Evolutionary conservation across 208 protist species (phyloP).

Genomic region (Trypanosoma boissoni): DNA sequence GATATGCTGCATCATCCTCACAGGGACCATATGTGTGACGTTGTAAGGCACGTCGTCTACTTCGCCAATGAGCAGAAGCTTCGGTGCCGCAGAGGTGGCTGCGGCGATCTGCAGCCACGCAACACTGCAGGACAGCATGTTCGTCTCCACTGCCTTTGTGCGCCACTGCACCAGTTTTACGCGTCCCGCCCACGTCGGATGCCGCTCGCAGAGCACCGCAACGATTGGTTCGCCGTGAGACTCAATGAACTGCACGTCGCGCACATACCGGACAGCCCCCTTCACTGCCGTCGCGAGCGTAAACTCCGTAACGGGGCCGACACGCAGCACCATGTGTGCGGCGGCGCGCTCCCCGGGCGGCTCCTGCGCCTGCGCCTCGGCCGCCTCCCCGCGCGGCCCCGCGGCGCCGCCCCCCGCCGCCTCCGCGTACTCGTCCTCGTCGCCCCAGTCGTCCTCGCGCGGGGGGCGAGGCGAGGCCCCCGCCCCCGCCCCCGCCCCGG

Average conservation of each 20-base stretch:
- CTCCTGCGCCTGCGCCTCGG: too few species aligned
- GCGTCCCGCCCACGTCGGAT: conserved; percentile 83
- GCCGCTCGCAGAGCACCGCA: conserved; percentile 71
- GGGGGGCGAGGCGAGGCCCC: background rate
- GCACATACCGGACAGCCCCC: conserved; percentile 62
- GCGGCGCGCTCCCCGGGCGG: too few species aligned
- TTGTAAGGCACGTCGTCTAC: conserved; percentile 82
- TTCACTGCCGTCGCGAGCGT: conserved; percentile 46
- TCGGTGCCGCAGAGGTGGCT: conserved; percentile 27
- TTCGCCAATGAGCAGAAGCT: conserved; percentile 72
- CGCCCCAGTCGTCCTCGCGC: conserved; percentile 64
- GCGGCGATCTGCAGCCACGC: conserved; percentile 66
- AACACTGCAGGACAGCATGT: conserved; percentile 80
- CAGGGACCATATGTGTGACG: conserved; percentile 69
- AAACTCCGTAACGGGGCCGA: conserved; percentile 36
- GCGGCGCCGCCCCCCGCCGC: background rate
- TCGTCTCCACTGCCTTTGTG: conserved; percentile 64
- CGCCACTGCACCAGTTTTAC: conserved; percentile 80
- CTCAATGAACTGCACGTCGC: conserved; percentile 86
- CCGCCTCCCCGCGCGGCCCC: conserved; percentile 4
- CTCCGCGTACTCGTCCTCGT: conserved; percentile 77
- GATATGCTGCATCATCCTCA: conserved; percentile 58
- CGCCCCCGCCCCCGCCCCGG: background rate
- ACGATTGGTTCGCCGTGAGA: conserved; percentile 71
- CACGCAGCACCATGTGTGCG: too few species aligned